Evolutionary conservation across 2,329 filamentous ascomycete genomes (phyloP), one percentile per base, ranked within the genome.

Genomic region (Aspergillus phoenicis): DNA sequence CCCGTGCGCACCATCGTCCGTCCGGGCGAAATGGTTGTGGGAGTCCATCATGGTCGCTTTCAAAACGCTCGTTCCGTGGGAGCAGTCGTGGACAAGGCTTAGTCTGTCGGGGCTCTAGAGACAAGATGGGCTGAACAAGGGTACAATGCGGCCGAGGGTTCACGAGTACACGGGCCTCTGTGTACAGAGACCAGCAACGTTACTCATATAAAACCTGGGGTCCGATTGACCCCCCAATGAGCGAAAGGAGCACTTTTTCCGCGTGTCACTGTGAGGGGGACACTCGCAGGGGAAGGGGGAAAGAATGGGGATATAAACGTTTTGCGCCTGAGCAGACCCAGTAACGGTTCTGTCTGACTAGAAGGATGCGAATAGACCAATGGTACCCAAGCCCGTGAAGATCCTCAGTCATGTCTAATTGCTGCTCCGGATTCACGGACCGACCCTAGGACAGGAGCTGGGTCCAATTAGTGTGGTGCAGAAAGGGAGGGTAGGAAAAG

Each of bases 321-420:
- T 62, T 45, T 62, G n/a, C n/a, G 22, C 10, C 41, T 24, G 28
- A n/a, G 30, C 8, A 52, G 47, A 47, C 60, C 59, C 41, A 36
- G 28, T 47, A 56, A 56, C 55, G 54, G 60, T 51, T 55, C 56
- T 20, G 53, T 54, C 47, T 39, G 20, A 49, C 43, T 43, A 22
- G n/a, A 58, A 36, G 28, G 52, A 54, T 49, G 62, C 55, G 47
- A 47, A 63, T 47, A 55, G 43, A 60, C 49, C 59, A 59, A 56
- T 60, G 58, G 53, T 48, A 64, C 54, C 54, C 47, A 49, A 28
- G 47, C n/a, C 51, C 52, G 33, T 58, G 51, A 57, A 55, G 58
- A 62, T 49, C 51, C 52, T 67, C 57, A 60, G 60, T 68, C 64
- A 63, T 68, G 55, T 61, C 60, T 64, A 62, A 65, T 65, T 56